Conservation (phyloP, 2,329 filamentous ascomycete species). For the Talaromyces pinophilus region DNA sequence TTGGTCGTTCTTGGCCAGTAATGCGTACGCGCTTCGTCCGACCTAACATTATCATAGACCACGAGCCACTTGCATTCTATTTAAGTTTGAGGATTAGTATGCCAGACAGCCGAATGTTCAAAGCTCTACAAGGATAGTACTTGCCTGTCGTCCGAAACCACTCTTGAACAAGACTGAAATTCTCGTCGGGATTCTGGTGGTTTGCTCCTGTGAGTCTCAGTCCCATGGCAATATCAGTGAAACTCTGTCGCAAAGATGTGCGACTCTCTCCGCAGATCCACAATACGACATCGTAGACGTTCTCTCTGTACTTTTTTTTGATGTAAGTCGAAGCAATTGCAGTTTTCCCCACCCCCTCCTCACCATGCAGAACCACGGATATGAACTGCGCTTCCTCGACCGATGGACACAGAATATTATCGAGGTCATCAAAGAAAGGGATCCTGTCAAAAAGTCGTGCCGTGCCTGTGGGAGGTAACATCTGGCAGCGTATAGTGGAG, state of each 20-base stretch:
- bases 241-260: not conserved
- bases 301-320: not conserved
- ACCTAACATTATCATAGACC: not conserved
- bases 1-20: not conserved
- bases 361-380: not conserved
- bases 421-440: not conserved
- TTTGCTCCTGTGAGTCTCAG: not conserved
- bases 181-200: not conserved
- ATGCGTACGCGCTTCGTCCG: not conserved
- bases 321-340: not conserved
- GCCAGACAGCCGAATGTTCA: not conserved
- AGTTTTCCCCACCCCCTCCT: not conserved
- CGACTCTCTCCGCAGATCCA: not conserved
- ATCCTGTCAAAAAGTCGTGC: not conserved
- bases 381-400: not conserved
- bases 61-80: not conserved
- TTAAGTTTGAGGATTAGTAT: not conserved
- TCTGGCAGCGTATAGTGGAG: not conserved
- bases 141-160: slow-evolving; percentile 6
- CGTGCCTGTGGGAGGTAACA: not conserved
- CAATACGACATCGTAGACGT: not conserved
- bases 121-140: not conserved
- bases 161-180: slow-evolving; percentile 3
- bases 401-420: not conserved
- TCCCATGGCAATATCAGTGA: not conserved